Base-by-base conservation (phyloP, 495 filamentous ascomycete genomes). In the Arthonia radiata region DNA sequence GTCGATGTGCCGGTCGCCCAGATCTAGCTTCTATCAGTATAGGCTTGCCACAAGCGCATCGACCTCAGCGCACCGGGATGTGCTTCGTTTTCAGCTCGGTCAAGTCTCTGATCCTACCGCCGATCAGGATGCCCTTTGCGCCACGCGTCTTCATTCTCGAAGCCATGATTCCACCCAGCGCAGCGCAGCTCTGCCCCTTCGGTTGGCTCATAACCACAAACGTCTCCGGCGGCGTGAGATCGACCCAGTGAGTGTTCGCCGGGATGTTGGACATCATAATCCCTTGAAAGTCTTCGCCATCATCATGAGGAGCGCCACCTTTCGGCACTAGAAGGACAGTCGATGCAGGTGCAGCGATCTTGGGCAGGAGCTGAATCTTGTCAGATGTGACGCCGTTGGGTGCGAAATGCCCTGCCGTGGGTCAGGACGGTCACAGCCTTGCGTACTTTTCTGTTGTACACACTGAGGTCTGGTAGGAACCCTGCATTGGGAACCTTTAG, bases 161-260 rank as follows among this genome's bases (percentile, higher is more conserved):
- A 1, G 66, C 71, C 53, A 75, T 69, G 30, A 76, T 71, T 2
- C 67, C 70, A 17, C 71, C 71, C 0, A 72, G 46, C 7, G 70
- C 58, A 6, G 70, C 71, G 39, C 63, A 69, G 15, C 53, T 50
- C 42, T 72, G 67, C 4, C 49, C 48, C 4, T 39, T 29, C 0
- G 70, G 67, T 36, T 75, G 70, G 15, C 56, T 53, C 18, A 72
- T 44, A 2, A 76, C 50, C 3, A 64, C 57, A 22, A 72, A 53
- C 2, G 59, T 61, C 1, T 51, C 54, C 0, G 52, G 46, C 1
- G 54, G 36, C 5, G 58, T 50, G 23, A 54, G 49, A 39, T 76
- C 70, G 19, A 65, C 63, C 44, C 58, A 76, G 37, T 69, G 67
- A 15, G 49, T 58, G 2, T 50, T 56, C 0, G 44, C 28, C 4